These are phyloP conservation scores for Hemisphaericaspora subhashii DNA, from an alignment of 1,139 yeast genomes.

Conservation along the genomic window DNA sequence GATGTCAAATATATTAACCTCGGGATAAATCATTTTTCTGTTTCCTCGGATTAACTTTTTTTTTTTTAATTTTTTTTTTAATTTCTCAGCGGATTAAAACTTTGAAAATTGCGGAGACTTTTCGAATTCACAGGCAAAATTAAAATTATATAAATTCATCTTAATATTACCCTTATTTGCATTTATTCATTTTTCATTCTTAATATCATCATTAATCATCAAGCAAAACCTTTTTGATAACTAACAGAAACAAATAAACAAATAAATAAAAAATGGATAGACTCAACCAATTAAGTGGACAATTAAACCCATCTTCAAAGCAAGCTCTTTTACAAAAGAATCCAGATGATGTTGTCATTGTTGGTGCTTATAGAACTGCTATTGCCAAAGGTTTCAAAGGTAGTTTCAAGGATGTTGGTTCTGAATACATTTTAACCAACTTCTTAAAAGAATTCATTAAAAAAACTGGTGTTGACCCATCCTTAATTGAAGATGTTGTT, in stretches of 20 bases:
- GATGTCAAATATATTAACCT: no score
- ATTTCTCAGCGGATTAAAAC: no score
- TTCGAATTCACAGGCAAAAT: no score
- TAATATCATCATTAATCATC: no score
- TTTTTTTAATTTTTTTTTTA: no score
- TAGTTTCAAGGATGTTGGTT: conserved; percentile 33
- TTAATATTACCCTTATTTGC: no score
- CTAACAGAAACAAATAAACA: background rate
- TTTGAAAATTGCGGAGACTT: no score
- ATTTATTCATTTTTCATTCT: no score
- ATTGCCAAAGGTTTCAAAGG: conserved; percentile 38
- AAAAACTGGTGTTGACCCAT: conserved; percentile 26
- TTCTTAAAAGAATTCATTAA: conserved; percentile 30
- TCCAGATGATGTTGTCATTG: conserved; percentile 27
- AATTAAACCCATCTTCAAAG: conserved; percentile 50
- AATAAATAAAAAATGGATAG: conserved; percentile 51
- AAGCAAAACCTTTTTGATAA: no score
- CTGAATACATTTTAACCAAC: conserved; percentile 33
- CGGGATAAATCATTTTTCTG: no score
- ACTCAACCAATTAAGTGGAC: conserved; percentile 59
- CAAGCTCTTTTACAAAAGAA: conserved; percentile 28
- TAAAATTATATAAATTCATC: no score
- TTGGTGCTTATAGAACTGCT: conserved; percentile 39
- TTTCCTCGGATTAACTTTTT: no score
- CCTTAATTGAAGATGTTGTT: conserved; percentile 65